Percentiles rank a stretch among this genome's conserved stretches.
phyloP scores from a whole-genome alignment of 768 basidiomycete species.

The Tremella fuciformis region DNA sequence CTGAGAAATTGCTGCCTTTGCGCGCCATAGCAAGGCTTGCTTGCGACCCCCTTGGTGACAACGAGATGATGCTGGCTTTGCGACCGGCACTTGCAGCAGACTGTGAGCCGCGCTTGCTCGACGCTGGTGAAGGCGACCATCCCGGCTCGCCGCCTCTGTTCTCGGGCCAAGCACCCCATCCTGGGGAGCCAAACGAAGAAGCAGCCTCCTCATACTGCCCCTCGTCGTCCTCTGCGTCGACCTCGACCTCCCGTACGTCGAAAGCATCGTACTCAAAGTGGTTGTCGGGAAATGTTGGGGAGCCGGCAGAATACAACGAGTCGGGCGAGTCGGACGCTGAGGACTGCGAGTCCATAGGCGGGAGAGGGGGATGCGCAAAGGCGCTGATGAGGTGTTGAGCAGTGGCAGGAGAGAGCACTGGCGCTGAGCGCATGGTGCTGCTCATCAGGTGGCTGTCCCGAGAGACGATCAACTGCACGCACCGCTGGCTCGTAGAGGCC shows the following conservation, averaged over 20 bases:
- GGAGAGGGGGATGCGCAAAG: slow-evolving; percentile 11
- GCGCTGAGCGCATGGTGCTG: background rate
- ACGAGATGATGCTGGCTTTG: slow-evolving; percentile 31
- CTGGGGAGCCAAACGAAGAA: slow-evolving; percentile 16
- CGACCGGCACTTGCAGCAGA: too few species aligned
- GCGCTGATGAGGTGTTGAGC: slow-evolving; percentile 14
- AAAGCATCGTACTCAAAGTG: slow-evolving; percentile 31
- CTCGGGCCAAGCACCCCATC: slow-evolving; percentile 31
- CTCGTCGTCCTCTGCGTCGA: slow-evolving; percentile 23
- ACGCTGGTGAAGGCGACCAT: slow-evolving; percentile 19
- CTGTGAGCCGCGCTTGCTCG: background rate
- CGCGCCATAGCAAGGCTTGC: slow-evolving; percentile 4
- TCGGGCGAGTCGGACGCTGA: slow-evolving; percentile 38
- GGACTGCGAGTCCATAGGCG: slow-evolving; percentile 13
- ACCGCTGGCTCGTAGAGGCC: too few species aligned
- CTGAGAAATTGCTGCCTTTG: background rate
- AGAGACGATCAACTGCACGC: too few species aligned
- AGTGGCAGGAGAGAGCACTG: slow-evolving; percentile 23
- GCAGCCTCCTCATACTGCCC: slow-evolving; percentile 29
- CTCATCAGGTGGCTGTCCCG: too few species aligned
- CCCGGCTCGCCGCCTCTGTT: slow-evolving; percentile 11
- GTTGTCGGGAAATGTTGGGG: slow-evolving; percentile 32
- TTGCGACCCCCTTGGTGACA: slow-evolving; percentile 36
- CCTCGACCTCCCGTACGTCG: slow-evolving; percentile 2
- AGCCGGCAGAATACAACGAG: slow-evolving; percentile 38